Conservation (phyloP, 2,329 filamentous ascomycete species). For the Ophiocordyceps camponoti-leonardi region DNA sequence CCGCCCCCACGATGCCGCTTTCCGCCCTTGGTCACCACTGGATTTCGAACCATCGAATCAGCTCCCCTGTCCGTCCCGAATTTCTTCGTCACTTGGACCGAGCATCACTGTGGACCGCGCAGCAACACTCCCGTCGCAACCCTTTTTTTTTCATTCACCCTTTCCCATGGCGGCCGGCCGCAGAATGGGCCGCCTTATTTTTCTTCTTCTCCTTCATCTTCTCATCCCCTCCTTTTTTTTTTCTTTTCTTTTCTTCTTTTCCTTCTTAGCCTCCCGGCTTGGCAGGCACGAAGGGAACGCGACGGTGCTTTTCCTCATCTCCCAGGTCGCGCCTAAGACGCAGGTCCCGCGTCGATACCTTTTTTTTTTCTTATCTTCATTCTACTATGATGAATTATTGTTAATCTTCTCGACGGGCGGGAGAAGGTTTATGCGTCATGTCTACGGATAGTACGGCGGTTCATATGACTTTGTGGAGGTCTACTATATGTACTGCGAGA, state of each 20-base stretch:
- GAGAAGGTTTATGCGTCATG: not conserved
- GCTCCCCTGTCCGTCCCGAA: conserved; percentile 4
- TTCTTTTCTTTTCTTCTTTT: no score
- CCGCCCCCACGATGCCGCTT: conserved; percentile 2
- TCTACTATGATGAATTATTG: not conserved
- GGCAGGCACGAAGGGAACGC: conserved; percentile 8
- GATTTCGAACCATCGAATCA: conserved; percentile 3
- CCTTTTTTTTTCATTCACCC: not conserved
- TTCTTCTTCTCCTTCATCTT: no score
- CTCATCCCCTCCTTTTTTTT: not conserved
- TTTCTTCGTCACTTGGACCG: not conserved
- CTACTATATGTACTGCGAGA: not conserved
- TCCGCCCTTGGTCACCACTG: conserved; percentile 1
- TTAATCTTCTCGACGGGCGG: not conserved
- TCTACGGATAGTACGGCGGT: not conserved
- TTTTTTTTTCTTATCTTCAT: not conserved
- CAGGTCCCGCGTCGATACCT: not conserved
- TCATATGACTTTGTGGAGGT: not conserved
- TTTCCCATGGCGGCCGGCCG: conserved; percentile 1
- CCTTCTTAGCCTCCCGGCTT: conserved; percentile 3
- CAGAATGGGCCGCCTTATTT: conserved; percentile 4
- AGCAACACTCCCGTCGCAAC: not conserved
- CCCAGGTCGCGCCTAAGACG: not conserved
- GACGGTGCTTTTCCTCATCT: not conserved
- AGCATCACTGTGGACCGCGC: not conserved